These are phyloP conservation scores for Mycena indigotica DNA, from an alignment of 768 basidiomycete species.

Conservation along the genomic window DNA sequence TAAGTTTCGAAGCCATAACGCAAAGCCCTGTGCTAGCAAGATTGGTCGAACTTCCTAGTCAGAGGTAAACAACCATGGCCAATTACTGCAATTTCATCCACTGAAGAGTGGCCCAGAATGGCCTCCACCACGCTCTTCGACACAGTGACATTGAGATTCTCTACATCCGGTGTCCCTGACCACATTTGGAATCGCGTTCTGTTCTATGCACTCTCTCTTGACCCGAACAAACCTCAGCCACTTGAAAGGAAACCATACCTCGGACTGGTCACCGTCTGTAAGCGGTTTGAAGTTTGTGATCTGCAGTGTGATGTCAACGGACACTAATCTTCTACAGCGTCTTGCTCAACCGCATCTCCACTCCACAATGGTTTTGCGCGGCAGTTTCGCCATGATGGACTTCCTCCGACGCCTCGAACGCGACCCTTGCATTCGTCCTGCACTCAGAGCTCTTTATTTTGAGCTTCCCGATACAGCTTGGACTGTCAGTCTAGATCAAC, in stretches of 20 bases:
- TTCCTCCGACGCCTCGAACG: neutral
- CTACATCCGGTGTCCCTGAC: neutral
- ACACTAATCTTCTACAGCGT: neutral
- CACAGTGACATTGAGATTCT: neutral
- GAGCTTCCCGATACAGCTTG: neutral
- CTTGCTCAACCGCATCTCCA: neutral
- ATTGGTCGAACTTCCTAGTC: neutral
- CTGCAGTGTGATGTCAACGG: neutral
- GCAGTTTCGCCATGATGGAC: neutral
- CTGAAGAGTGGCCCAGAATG: too few species aligned
- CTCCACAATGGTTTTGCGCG: neutral
- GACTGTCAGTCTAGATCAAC: neutral
- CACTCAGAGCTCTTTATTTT: neutral
- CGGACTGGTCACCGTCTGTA: neutral
- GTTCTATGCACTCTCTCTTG: neutral
- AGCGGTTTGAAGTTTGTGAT: neutral
- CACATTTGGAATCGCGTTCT: neutral
- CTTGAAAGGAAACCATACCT: neutral
- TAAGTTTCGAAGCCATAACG: neutral
- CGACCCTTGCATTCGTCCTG: neutral
- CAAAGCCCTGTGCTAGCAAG: neutral
- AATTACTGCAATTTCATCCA: too few species aligned
- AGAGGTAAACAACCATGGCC: neutral
- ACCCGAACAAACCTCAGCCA: neutral
- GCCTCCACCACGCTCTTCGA: neutral